These are phyloP conservation scores for Rugonectria rugulosa DNA, from an alignment of 2,329 filamentous ascomycete genomes.

Conservation along the genomic window DNA sequence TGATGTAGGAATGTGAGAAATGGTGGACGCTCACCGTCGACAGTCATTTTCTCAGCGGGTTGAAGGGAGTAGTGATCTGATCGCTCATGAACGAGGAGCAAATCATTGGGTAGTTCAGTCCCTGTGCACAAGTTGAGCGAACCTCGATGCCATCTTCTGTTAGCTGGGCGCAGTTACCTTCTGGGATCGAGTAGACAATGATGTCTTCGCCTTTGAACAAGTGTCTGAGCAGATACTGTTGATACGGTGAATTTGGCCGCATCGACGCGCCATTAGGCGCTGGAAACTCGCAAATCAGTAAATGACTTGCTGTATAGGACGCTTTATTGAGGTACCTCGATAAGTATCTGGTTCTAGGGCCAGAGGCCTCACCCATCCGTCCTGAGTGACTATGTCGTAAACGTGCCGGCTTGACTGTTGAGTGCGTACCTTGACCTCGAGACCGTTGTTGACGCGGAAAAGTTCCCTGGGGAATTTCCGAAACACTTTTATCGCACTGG, in stretches of 20 bases:
- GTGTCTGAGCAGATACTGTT: constrained; percentile 25
- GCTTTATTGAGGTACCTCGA: background rate
- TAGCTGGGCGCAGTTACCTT: constrained; percentile 9
- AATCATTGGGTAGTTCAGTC: constrained; percentile 26
- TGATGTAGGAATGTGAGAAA: background rate
- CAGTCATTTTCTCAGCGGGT: constrained; percentile 23
- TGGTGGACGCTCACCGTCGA: constrained; percentile 1
- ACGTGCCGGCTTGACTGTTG: background rate
- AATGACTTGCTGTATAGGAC: background rate
- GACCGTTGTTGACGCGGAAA: constrained; percentile 14
- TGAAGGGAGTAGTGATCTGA: constrained; percentile 34
- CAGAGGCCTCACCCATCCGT: constrained; percentile 11
- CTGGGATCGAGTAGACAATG: constrained; percentile 21
- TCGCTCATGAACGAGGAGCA: constrained; percentile 34
- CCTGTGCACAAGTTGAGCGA: constrained; percentile 10
- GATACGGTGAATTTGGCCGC: constrained; percentile 29
- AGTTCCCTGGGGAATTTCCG: constrained; percentile 13
- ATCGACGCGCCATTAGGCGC: constrained; percentile 35
- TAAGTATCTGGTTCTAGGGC: constrained; percentile 10
- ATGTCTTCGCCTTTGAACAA: constrained; percentile 23
- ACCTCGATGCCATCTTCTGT: background rate
- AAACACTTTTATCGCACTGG: background rate
- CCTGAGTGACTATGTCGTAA: constrained; percentile 10
- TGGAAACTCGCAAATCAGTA: background rate
- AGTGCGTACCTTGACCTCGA: background rate